Percentiles rank a stretch among this genome's conserved stretches.
phyloP scores from a whole-genome alignment of 139 green algal species.

The Chlamydomonas sp. region DNA sequence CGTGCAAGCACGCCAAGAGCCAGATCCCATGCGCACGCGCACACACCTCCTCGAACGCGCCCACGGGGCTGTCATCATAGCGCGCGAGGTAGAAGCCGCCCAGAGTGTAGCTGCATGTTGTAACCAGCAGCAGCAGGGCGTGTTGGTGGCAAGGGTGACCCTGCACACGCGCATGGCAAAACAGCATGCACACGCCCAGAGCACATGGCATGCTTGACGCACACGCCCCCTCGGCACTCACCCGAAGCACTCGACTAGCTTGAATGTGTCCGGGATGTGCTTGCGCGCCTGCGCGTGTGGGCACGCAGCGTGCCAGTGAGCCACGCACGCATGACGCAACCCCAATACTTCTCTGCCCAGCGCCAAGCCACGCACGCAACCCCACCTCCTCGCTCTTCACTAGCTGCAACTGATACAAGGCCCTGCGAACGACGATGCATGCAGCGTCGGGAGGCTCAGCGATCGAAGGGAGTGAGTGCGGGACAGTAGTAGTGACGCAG shows the following conservation, averaged over 20 bases:
- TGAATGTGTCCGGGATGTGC: slow-evolving; percentile 65
- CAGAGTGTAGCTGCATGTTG: slow-evolving; percentile 70
- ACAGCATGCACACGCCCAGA: too few species aligned
- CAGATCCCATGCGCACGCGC: too few species aligned
- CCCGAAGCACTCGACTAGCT: slow-evolving; percentile 81
- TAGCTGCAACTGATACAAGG: slow-evolving; percentile 82
- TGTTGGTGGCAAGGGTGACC: too few species aligned
- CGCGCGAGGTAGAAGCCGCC: slow-evolving; percentile 88
- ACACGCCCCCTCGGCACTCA: slow-evolving; percentile 26
- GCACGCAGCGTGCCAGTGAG: background rate
- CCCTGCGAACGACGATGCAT: slow-evolving; percentile 29
- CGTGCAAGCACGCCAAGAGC: too few species aligned
- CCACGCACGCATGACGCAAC: background rate
- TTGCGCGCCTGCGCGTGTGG: slow-evolving; percentile 59
- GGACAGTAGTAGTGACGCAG: background rate
- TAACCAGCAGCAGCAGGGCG: background rate
- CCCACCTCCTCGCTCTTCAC: slow-evolving; percentile 62
- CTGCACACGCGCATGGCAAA: too few species aligned
- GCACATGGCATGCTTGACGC: background rate
- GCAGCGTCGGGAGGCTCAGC: background rate
- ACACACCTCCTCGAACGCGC: slow-evolving; percentile 80
- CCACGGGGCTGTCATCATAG: slow-evolving; percentile 84
- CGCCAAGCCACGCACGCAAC: background rate
- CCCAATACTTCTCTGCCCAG: too few species aligned
- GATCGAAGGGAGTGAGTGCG: background rate